Percentiles rank a stretch among this genome's conserved stretches.
phyloP scores from a whole-genome alignment of 345 rosid species.

The Lepidium africanum region DNA sequence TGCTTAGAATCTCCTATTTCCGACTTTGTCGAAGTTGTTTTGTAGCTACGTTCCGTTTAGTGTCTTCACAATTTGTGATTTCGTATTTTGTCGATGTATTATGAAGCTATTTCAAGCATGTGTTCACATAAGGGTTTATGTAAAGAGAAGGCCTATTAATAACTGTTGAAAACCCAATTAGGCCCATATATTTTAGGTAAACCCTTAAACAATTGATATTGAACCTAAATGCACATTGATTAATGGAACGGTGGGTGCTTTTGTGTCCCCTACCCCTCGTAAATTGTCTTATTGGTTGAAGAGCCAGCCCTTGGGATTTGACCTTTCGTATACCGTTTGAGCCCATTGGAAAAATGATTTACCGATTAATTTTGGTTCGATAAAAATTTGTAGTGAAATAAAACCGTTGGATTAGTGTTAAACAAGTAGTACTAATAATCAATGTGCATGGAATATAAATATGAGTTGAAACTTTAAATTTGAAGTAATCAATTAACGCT shows the following conservation, averaged over 20 bases:
- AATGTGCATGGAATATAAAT: not conserved
- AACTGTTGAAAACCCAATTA: not conserved
- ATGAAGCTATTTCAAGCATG: not conserved
- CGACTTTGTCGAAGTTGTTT: not conserved
- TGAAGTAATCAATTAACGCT: not conserved
- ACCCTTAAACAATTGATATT: not conserved
- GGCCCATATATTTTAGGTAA: not conserved
- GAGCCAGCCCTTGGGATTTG: not conserved
- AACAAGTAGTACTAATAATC: not conserved
- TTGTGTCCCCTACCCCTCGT: not conserved
- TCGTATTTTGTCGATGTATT: slow-evolving; percentile 3
- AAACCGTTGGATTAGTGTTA: not conserved
- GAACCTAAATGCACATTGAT: not conserved
- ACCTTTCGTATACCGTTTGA: slow-evolving; percentile 1
- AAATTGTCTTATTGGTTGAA: not conserved
- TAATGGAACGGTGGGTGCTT: not conserved
- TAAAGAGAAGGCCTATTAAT: not conserved
- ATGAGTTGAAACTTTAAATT: not conserved
- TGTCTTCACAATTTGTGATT: not conserved
- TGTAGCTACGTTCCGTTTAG: slow-evolving; percentile 5
- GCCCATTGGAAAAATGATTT: not conserved
- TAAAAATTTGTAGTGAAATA: not conserved
- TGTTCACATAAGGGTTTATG: not conserved
- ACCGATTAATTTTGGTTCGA: not conserved
- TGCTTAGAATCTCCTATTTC: slow-evolving; percentile 5